Conservation (phyloP, 176 grass and related monocot species). For the Carex scoparia region DNA sequence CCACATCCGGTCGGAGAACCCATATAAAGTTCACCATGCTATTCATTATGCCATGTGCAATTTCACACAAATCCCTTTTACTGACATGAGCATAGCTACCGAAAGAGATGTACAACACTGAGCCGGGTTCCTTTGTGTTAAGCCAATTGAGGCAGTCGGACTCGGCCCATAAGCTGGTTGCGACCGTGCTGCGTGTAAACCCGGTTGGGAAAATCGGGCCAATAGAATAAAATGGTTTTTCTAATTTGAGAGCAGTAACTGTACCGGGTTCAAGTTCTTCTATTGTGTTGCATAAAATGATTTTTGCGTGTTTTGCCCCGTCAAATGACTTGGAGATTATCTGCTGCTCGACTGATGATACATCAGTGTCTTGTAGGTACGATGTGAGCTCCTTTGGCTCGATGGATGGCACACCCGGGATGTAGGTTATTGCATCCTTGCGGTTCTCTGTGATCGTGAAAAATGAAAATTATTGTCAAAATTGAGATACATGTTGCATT, state of each 20-base stretch:
- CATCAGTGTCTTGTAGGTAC: conserved; percentile 48
- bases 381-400: conserved; percentile 59
- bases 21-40: conserved; percentile 60
- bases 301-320: conserved; percentile 47
- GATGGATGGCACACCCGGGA: conserved; percentile 51
- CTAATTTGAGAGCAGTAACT: conserved; percentile 41
- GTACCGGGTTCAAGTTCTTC: conserved; percentile 62
- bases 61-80: conserved; percentile 42
- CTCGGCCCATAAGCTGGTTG: conserved; percentile 57
- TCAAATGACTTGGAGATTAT: conserved; percentile 62
- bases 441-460: conserved; percentile 41
- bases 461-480: not conserved
- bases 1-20: conserved; percentile 54
- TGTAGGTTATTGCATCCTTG: conserved; percentile 68
- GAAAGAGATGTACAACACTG: conserved; percentile 76
- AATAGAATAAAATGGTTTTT: conserved; percentile 60
- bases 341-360: conserved; percentile 51
- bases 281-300: conserved; percentile 61
- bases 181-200: conserved; percentile 42
- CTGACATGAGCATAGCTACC: conserved; percentile 60
- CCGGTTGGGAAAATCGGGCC: conserved; percentile 62
- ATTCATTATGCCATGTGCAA: conserved; percentile 45
- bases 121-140: conserved; percentile 16
- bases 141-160: conserved; percentile 68
- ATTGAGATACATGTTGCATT: not conserved